A percentile compares a stretch with the other conserved stretches of the same genome.
Evolutionary conservation across 1,284 basidiomycete species (phyloP).

Genomic region (Apiotrichum gracile): DNA sequence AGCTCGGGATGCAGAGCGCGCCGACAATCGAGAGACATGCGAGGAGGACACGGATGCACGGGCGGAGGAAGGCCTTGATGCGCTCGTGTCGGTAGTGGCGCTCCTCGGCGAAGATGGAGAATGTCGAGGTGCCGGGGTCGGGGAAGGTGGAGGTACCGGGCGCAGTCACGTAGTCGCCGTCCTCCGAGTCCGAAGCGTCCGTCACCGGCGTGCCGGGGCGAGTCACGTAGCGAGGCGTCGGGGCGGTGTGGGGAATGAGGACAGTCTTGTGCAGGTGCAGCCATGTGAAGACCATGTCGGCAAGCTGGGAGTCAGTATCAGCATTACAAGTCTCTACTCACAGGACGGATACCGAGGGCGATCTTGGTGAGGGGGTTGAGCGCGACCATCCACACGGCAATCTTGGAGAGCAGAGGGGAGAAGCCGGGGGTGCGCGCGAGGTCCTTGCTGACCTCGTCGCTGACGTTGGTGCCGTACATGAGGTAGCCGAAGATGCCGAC

Average conservation of each 20-base stretch:
- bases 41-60: constrained; percentile 58
- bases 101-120: constrained; percentile 54
- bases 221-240: constrained; percentile 28
- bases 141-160: constrained; percentile 49
- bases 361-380: constrained; percentile 63
- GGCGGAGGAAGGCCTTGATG: constrained; percentile 52
- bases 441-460: constrained; percentile 82
- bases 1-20: constrained; percentile 75
- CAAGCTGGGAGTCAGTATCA: constrained; percentile 20
- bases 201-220: constrained; percentile 18
- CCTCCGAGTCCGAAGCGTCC: not conserved
- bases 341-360: constrained; percentile 74
- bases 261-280: constrained; percentile 37
- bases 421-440: constrained; percentile 71
- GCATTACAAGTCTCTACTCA: constrained; percentile 44
- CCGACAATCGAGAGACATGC: constrained; percentile 59
- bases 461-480: constrained; percentile 83
- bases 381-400: constrained; percentile 74
- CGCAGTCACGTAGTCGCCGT: not conserved
- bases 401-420: constrained; percentile 62
- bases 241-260: constrained; percentile 28
- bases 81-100: constrained; percentile 29
- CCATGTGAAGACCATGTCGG: constrained; percentile 35
- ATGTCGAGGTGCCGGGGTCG: constrained; percentile 8
- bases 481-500: constrained; percentile 81